phyloP scores from a whole-genome alignment of 345 rosid genomes.

The Murraya paniculata region DNA sequence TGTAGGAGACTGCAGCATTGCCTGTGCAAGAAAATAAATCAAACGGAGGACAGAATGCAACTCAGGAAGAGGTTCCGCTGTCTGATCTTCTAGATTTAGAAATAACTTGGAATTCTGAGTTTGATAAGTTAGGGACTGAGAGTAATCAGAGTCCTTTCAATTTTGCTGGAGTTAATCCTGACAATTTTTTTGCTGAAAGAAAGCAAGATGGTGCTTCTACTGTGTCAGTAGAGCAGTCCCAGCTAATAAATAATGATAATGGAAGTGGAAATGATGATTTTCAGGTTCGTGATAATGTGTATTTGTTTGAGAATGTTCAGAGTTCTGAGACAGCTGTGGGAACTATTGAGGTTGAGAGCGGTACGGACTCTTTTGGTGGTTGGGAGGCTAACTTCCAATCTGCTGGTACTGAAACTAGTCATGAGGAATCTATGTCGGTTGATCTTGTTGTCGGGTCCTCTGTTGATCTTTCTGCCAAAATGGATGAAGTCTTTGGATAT shows the following conservation, averaged over 20 bases:
- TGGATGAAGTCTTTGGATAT: constrained; percentile 61
- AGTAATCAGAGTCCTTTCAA: constrained; percentile 29
- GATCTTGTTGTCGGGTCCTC: constrained; percentile 45
- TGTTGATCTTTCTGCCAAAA: constrained; percentile 51
- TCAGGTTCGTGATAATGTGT: constrained; percentile 25
- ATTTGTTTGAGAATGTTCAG: constrained; percentile 45
- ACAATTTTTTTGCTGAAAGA: constrained; percentile 40
- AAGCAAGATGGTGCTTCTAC: constrained; percentile 24
- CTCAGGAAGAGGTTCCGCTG: constrained; percentile 36
- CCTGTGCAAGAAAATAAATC: constrained; percentile 34
- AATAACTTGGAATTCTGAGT: constrained; percentile 49
- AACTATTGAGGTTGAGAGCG: constrained; percentile 25
- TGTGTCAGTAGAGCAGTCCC: constrained; percentile 25
- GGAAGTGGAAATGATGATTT: constrained; percentile 29
- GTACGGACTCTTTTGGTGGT: constrained; percentile 37
- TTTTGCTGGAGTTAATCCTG: constrained; percentile 52
- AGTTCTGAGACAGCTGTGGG: constrained; percentile 26
- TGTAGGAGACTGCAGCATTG: constrained; percentile 70
- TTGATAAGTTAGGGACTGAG: constrained; percentile 28
- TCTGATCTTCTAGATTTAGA: constrained; percentile 71
- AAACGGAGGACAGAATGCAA: constrained; percentile 35
- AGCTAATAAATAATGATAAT: constrained; percentile 17
- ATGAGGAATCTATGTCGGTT: constrained; percentile 30
- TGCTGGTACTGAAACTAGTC: constrained; percentile 28
- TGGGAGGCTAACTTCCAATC: constrained; percentile 56